A percentile compares a stretch with the other conserved stretches of the same genome.
These are phyloP conservation scores for Bipolaris oryzae DNA, from an alignment of 2,329 filamentous ascomycete species.

Conservation along the genomic window DNA sequence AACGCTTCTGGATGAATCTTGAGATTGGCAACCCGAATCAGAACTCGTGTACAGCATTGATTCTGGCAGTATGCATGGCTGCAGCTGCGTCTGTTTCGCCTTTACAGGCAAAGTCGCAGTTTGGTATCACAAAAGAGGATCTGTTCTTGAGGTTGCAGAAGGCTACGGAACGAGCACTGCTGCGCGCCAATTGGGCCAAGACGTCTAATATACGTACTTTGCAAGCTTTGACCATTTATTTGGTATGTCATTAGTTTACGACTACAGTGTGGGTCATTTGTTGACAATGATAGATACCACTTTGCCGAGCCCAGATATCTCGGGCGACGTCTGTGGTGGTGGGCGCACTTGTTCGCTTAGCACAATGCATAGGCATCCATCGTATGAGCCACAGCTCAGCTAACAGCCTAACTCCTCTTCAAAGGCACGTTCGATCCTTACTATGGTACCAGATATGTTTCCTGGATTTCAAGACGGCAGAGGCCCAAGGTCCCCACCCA, in stretches of 20 bases:
- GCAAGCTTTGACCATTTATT: constrained; percentile 47
- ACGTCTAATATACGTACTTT: constrained; percentile 48
- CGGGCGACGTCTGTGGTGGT: constrained; percentile 48
- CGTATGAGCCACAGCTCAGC: constrained; percentile 44
- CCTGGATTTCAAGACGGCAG: constrained; percentile 48
- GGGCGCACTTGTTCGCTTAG: constrained; percentile 46
- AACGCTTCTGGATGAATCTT: constrained; percentile 47
- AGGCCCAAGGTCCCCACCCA: constrained; percentile 47
- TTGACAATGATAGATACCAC: constrained; percentile 40
- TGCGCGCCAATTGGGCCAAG: constrained; percentile 48
- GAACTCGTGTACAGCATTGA: constrained; percentile 46
- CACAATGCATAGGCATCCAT: constrained; percentile 49
- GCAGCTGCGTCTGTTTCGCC: constrained; percentile 46
- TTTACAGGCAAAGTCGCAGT: constrained; percentile 48
- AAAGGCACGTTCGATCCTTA: constrained; percentile 45
- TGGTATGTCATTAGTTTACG: constrained; percentile 26
- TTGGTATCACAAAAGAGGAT: constrained; percentile 48
- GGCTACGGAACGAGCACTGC: constrained; percentile 45
- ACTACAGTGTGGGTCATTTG: background rate
- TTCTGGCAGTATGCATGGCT: constrained; percentile 47
- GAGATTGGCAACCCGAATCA: constrained; percentile 46
- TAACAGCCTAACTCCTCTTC: constrained; percentile 42
- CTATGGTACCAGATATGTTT: constrained; percentile 50
- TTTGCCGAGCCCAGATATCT: constrained; percentile 47
- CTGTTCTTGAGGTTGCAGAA: constrained; percentile 44